phyloP scores from a whole-genome alignment of 331 rosid genomes.

The Phaseolus coccineus region DNA sequence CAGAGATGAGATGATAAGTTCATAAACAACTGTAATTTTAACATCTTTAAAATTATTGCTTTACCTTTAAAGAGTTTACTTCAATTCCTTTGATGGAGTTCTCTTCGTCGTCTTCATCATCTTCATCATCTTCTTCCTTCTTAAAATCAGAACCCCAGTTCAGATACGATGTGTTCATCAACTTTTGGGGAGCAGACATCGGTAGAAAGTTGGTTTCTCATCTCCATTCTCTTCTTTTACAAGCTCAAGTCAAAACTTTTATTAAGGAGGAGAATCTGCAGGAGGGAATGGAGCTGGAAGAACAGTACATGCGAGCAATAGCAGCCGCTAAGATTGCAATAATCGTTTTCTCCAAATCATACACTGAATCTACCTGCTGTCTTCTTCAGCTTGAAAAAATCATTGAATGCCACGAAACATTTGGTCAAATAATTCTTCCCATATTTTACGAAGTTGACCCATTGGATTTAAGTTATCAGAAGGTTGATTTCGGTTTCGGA shows the following conservation, averaged over 20 bases:
- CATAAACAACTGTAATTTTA: no score
- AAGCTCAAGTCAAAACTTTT: neutral
- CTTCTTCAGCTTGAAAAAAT: neutral
- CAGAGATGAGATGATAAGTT: no score
- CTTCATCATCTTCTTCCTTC: no score
- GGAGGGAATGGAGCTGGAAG: no score
- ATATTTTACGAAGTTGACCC: neutral
- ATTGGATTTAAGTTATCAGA: neutral
- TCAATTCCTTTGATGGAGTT: neutral
- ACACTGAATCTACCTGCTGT: neutral
- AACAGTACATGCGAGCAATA: neutral
- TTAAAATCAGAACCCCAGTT: fast-evolving
- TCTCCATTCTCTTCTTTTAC: neutral
- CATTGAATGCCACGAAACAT: no score
- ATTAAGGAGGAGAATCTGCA: neutral
- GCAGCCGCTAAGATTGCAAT: neutral
- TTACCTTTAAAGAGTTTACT: neutral
- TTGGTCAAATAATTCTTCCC: neutral
- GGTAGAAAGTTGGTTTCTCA: neutral
- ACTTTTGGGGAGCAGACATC: neutral
- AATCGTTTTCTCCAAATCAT: neutral
- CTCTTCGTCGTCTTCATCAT: neutral
- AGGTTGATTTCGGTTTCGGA: neutral
- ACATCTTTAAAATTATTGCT: no score
- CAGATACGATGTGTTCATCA: neutral